phyloP scores from a whole-genome alignment of 257 asterid genomes.

The Solanum chmielewskii region DNA sequence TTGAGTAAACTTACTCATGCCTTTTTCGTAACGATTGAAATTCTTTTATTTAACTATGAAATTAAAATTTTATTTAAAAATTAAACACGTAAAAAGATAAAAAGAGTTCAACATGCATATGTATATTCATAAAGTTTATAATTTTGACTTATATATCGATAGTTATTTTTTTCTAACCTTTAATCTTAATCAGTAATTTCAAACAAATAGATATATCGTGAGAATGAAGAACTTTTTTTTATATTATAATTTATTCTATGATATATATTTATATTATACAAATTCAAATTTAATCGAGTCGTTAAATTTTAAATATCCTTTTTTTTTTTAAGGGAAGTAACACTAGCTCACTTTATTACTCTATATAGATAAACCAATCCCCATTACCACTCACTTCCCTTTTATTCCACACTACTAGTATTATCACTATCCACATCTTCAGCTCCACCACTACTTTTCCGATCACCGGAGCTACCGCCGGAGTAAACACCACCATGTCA shows the following conservation, averaged over 20 bases:
- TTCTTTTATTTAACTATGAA: no score
- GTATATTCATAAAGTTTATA: no score
- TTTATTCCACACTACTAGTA: neutral
- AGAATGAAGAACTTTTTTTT: neutral
- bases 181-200: neutral
- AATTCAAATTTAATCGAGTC: neutral
- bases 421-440: neutral
- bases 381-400: neutral
- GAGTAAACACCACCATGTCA: constrained; percentile 17
- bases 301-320: neutral
- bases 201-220: rapidly evolving
- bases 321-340: neutral
- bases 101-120: neutral
- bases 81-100: neutral
- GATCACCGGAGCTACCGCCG: neutral
- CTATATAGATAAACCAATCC: neutral
- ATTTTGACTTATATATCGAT: no score
- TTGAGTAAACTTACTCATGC: neutral
- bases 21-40: neutral
- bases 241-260: rapidly evolving
- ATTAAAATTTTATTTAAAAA: neutral
- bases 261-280: rapidly evolving
- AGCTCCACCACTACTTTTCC: neutral
- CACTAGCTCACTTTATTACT: neutral
- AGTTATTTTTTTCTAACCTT: no score